A percentile compares a stretch with the other conserved stretches of the same genome.
These are phyloP conservation scores for Senecio squalidus DNA, from an alignment of 140 eudicot species.

Conservation along the genomic window DNA sequence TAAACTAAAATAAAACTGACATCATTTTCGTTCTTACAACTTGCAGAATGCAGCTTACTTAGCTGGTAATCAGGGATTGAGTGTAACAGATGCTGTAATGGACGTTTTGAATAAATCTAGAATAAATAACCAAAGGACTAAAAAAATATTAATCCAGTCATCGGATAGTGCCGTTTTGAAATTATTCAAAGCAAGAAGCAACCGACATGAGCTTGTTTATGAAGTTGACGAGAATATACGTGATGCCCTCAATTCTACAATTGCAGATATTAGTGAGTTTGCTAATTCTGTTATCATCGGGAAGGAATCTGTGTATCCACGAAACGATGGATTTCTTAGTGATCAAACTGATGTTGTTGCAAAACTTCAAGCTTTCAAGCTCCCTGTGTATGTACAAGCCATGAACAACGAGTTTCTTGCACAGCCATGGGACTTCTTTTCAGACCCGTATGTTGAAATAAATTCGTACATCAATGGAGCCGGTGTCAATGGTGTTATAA, in stretches of 20 bases:
- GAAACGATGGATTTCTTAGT: conserved; percentile 22
- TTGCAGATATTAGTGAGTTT: conserved; percentile 44
- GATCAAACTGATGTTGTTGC: conserved; percentile 45
- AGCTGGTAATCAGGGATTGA: conserved; percentile 59
- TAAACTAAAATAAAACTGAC: not conserved
- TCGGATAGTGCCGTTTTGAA: conserved; percentile 54
- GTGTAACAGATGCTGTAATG: conserved; percentile 61
- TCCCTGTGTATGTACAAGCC: conserved; percentile 52
- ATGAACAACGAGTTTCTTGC: conserved; percentile 67
- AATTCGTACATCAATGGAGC: conserved; percentile 33
- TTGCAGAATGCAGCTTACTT: conserved; percentile 76
- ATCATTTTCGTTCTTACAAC: not conserved
- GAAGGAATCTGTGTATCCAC: conserved; percentile 61
- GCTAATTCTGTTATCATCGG: conserved; percentile 59
- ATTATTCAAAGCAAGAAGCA: conserved; percentile 41
- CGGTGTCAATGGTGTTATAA: conserved; percentile 59
- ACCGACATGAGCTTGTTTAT: conserved; percentile 59
- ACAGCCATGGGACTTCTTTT: conserved; percentile 73
- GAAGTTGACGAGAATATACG: conserved; percentile 46
- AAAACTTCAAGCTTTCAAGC: conserved; percentile 48
- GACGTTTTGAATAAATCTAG: conserved; percentile 45
- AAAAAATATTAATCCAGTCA: conserved; percentile 64
- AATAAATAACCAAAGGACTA: conserved; percentile 32
- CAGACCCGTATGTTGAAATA: conserved; percentile 64
- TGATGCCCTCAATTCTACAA: conserved; percentile 48